Evolutionary conservation across 1,284 basidiomycete genomes (phyloP).

Genomic region (Singerocomus rubriflavus): DNA sequence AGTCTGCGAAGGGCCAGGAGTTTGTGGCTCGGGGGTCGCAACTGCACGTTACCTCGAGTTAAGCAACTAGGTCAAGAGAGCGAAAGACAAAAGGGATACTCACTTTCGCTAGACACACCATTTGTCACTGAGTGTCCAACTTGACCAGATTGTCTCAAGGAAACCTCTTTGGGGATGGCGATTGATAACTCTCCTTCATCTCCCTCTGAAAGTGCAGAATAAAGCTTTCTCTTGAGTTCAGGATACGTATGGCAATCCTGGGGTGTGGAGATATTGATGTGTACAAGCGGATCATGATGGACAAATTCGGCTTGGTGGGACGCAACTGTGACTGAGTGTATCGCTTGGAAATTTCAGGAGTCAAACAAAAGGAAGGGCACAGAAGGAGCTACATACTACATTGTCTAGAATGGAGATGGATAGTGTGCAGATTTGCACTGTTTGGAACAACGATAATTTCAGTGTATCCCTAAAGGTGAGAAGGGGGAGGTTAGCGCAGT

Average conservation of each 20-base stretch:
- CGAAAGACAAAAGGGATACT: conserved; percentile 9
- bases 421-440: conserved; percentile 69
- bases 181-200: conserved; percentile 95
- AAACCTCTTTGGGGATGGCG: conserved; percentile 79
- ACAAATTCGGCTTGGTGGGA: conserved; percentile 70
- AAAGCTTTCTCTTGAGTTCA: conserved; percentile 91
- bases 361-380: conserved; percentile 11
- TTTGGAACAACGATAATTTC: conserved; percentile 86
- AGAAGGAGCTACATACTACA: conserved; percentile 57
- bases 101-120: conserved; percentile 49
- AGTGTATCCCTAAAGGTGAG: conserved; percentile 71
- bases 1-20: conserved; percentile 53
- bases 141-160: conserved; percentile 58
- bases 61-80: conserved; percentile 8
- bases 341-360: conserved; percentile 44
- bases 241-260: conserved; percentile 88
- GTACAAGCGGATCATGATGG: conserved; percentile 73
- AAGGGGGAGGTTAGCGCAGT: conserved; percentile 13
- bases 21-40: conserved; percentile 75
- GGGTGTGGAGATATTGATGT: conserved; percentile 66
- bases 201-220: conserved; percentile 84
- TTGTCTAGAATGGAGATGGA: conserved; percentile 84
- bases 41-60: conserved; percentile 37
- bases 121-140: conserved; percentile 39
- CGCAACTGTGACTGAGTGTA: conserved; percentile 71